Evolutionary conservation across 1,284 basidiomycete genomes (phyloP).

Genomic region (Trichosporon sp.): DNA sequence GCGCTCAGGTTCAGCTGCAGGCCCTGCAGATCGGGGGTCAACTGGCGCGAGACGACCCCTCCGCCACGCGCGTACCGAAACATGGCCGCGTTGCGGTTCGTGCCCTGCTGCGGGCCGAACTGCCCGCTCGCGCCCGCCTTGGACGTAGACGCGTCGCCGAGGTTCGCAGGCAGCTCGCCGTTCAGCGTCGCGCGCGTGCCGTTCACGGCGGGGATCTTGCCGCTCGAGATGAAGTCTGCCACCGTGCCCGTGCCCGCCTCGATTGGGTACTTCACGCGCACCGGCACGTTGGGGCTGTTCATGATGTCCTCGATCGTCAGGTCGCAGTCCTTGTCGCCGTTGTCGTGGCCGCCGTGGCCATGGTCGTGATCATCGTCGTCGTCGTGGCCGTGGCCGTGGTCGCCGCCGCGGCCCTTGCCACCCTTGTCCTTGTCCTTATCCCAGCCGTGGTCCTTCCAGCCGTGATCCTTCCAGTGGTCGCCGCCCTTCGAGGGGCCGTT

Average conservation of each 20-base stretch:
- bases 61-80: not conserved
- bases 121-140: constrained; percentile 9
- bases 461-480: not conserved
- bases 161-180: constrained; percentile 2
- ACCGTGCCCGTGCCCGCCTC: constrained; percentile 4
- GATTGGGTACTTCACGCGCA: not conserved
- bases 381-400: not conserved
- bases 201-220: constrained; percentile 11
- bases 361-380: not conserved
- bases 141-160: constrained; percentile 1
- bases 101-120: constrained; percentile 12
- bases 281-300: constrained; percentile 5
- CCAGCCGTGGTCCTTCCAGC: not conserved
- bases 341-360: not conserved
- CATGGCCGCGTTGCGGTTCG: constrained; percentile 10
- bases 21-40: not conserved
- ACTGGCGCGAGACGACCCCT: not conserved
- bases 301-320: constrained; percentile 3
- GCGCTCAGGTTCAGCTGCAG: not conserved
- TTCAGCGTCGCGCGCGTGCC: constrained; percentile 1
- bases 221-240: constrained; percentile 3
- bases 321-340: not conserved
- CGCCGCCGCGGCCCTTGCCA: not conserved
- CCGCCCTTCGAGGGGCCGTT: not conserved
- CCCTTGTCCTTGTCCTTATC: not conserved